phyloP scores from a whole-genome alignment of 768 basidiomycete genomes.

The Termitomyces bulborhizus region DNA sequence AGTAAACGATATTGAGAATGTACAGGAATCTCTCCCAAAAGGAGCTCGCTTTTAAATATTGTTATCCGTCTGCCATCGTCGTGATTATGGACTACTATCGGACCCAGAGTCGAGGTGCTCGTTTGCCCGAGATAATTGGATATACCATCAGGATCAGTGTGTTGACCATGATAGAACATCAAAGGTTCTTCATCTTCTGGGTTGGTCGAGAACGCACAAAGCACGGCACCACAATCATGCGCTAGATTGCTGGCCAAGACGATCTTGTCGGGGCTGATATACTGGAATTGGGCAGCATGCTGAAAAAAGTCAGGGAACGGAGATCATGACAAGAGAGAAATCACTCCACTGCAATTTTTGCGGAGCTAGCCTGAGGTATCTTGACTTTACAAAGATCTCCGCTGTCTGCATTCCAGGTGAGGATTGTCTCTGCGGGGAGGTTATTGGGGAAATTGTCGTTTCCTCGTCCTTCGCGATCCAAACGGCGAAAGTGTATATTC shows the following conservation, averaged over 20 bases:
- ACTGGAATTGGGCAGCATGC: not conserved
- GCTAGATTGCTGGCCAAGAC: not conserved
- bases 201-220: not conserved
- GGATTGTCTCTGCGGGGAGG: not conserved
- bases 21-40: constrained; percentile 5
- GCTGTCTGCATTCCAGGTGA: not conserved
- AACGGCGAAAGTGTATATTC: not conserved
- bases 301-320: not conserved
- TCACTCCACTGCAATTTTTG: not conserved
- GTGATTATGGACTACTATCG: constrained; percentile 19
- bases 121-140: not conserved
- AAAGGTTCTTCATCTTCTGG: not conserved
- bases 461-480: not conserved
- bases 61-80: not conserved
- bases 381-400: not conserved
- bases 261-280: not conserved
- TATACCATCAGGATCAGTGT: constrained; percentile 7
- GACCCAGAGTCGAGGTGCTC: constrained; percentile 41
- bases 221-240: not conserved
- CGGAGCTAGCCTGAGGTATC: not conserved
- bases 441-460: not conserved
- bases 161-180: not conserved
- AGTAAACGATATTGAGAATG: not conserved
- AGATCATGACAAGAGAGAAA: not conserved
- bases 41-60: constrained; percentile 1